A percentile compares a stretch with the other conserved stretches of the same genome.
Evolutionary conservation across 306 rosid genomes (phyloP).

Genomic region (Inga oerstediana): DNA sequence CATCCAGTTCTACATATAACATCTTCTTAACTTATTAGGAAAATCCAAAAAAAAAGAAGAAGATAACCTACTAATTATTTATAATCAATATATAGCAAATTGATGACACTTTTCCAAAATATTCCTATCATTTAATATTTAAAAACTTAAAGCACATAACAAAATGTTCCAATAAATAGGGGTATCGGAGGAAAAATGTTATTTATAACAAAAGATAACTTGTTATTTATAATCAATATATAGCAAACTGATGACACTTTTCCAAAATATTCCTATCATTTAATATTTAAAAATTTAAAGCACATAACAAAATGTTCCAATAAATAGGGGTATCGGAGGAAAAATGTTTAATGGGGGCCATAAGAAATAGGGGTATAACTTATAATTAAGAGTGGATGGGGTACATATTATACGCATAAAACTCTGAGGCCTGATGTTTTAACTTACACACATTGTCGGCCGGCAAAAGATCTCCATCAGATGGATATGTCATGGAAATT

Average conservation of each 20-base stretch:
- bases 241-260: too few species aligned
- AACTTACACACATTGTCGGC: not conserved
- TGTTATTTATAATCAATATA: too few species aligned
- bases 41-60: too few species aligned
- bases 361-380: too few species aligned
- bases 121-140: not conserved
- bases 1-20: not conserved
- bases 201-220: too few species aligned
- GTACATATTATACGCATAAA: not conserved
- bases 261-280: not conserved
- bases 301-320: not conserved
- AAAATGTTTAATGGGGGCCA: not conserved
- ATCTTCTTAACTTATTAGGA: not conserved
- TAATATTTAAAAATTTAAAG: not conserved
- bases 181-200: not conserved
- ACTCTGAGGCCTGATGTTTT: too few species aligned
- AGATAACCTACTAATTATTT: too few species aligned
- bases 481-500: not conserved
- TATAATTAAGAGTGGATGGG: too few species aligned
- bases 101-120: too few species aligned
- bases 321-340: not conserved
- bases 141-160: not conserved
- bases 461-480: constrained; percentile 24
- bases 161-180: not conserved
- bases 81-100: too few species aligned